A percentile compares a stretch with the other conserved stretches of the same genome.
Conservation (phyloP, 768 basidiomycete genomes). For the Nidularia pulvinata region DNA sequence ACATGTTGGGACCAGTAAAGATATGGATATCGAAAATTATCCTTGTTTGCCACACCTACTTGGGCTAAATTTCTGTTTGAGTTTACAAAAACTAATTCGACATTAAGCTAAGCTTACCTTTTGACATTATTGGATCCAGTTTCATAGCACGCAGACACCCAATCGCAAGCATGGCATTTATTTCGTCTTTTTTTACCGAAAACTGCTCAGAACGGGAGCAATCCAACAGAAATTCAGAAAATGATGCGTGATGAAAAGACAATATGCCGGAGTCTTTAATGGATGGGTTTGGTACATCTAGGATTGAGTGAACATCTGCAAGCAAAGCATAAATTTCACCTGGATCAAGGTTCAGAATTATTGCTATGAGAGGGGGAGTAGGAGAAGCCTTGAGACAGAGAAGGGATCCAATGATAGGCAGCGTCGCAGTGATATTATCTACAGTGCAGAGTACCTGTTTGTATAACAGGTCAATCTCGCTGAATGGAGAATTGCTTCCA, state of each 20-base stretch:
- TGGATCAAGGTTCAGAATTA: neutral
- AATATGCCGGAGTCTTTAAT: neutral
- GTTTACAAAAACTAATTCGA: too few species aligned
- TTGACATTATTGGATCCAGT: too few species aligned
- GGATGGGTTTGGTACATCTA: neutral
- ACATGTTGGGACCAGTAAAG: too few species aligned
- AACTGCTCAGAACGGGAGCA: neutral
- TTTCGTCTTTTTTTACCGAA: neutral
- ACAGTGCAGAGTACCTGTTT: neutral
- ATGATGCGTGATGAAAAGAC: neutral
- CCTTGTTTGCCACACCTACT: too few species aligned
- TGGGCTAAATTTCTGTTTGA: too few species aligned
- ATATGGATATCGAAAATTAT: too few species aligned
- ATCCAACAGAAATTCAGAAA: neutral
- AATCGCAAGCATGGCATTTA: too few species aligned
- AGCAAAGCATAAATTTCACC: neutral
- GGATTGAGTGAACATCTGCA: neutral
- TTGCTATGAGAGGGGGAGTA: neutral
- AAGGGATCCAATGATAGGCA: neutral
- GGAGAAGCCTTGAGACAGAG: neutral
- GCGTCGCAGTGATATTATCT: neutral
- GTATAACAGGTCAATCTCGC: neutral
- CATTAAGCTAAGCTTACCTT: too few species aligned
- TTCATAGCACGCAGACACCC: too few species aligned
- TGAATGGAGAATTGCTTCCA: neutral